These are phyloP conservation scores for Macrocybe gigantea DNA, from an alignment of 768 basidiomycete species.

Conservation along the genomic window DNA sequence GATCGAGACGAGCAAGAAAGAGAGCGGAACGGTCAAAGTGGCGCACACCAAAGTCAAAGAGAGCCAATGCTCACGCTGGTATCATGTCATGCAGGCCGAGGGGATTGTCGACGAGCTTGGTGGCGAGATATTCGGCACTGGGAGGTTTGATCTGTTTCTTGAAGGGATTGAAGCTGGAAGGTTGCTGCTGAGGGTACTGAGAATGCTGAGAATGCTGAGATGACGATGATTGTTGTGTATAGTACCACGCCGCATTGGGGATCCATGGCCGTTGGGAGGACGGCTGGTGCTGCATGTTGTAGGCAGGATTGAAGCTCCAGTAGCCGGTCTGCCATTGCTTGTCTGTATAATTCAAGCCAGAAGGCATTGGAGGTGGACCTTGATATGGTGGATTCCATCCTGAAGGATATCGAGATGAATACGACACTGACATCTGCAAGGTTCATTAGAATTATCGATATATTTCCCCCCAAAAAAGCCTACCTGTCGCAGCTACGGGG, in stretches of 20 bases:
- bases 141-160: conserved; percentile 58
- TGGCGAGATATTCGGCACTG: conserved; percentile 61
- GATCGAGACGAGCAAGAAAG: not conserved
- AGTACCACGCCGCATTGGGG: conserved; percentile 32
- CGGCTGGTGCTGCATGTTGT: conserved; percentile 23
- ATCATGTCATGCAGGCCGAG: conserved; percentile 64
- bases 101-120: conserved; percentile 53
- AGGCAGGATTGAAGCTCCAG: conserved; percentile 47
- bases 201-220: conserved; percentile 15
- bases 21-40: no score
- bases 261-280: conserved; percentile 27
- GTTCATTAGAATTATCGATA: no score
- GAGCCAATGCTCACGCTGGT: conserved; percentile 40
- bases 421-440: no score
- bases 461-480: no score
- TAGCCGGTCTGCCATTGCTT: conserved; percentile 47
- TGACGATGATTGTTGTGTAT: conserved; percentile 1
- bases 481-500: no score
- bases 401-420: no score
- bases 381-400: conserved; percentile 26
- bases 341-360: conserved; percentile 34
- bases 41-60: no score
- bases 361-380: conserved; percentile 56
- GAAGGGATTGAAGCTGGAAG: conserved; percentile 45
- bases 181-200: conserved; percentile 11